phyloP scores from a whole-genome alignment of 2,329 filamentous ascomycete species.

The Colletotrichum lini region DNA sequence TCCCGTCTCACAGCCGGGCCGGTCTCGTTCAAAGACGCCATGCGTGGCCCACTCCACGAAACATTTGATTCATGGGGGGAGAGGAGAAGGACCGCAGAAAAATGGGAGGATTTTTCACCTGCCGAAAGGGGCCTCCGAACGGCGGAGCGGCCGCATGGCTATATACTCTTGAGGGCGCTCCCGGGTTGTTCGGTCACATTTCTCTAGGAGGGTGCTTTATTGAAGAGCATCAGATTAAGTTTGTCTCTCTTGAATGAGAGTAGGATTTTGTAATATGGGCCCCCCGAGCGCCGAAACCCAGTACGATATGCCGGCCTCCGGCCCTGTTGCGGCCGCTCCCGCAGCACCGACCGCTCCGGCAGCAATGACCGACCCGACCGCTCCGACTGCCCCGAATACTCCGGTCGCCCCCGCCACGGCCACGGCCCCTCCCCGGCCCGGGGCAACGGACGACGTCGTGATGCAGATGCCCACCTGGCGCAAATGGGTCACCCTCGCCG shows the following conservation, averaged over 20 bases:
- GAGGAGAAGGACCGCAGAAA: slow-evolving; percentile 5
- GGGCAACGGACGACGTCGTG: slow-evolving; percentile 44
- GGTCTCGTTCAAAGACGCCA: slow-evolving; percentile 9
- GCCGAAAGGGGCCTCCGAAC: slow-evolving; percentile 19
- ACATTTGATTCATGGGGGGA: slow-evolving; percentile 29
- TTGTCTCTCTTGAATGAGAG: background rate
- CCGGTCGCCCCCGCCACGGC: no score
- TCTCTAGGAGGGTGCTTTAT: background rate
- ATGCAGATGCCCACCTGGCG: slow-evolving; percentile 43
- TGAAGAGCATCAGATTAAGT: background rate
- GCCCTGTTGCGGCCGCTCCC: slow-evolving; percentile 21
- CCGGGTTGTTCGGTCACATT: background rate
- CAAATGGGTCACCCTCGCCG: slow-evolving; percentile 43
- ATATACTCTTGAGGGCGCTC: slow-evolving; percentile 12
- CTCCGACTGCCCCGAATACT: no score
- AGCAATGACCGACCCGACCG: no score
- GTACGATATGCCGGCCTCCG: slow-evolving; percentile 7
- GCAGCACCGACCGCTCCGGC: no score
- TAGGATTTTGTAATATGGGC: background rate
- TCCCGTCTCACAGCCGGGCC: slow-evolving; percentile 6
- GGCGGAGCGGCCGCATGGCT: slow-evolving; percentile 18
- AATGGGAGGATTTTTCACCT: slow-evolving; percentile 16
- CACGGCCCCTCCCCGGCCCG: slow-evolving; percentile 40
- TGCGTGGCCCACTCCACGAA: slow-evolving; percentile 24
- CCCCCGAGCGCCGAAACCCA: slow-evolving; percentile 1